phyloP scores from a whole-genome alignment of 2,329 filamentous ascomycete genomes.

The Aureobasidium namibiae region DNA sequence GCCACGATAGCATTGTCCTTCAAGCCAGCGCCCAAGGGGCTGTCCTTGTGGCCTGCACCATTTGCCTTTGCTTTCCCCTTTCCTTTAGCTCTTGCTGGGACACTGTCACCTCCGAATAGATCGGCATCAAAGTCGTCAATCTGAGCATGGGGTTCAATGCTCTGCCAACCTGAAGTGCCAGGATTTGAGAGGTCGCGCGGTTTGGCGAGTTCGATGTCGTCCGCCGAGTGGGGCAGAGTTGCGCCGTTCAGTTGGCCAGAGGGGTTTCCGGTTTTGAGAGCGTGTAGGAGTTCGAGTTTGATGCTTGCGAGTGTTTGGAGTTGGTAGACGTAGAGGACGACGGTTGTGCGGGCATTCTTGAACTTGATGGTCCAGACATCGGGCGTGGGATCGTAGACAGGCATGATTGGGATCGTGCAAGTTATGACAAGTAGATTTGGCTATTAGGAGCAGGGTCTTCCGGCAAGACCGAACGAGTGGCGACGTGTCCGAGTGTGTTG shows the following conservation, averaged over 20 bases:
- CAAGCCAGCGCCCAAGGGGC: conserved; percentile 29
- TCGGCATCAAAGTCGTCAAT: conserved; percentile 23
- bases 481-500: neutral
- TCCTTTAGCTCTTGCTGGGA: conserved; percentile 31
- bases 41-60: conserved; percentile 28
- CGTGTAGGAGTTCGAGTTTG: conserved; percentile 34
- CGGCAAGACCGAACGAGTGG: neutral
- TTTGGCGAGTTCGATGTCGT: conserved; percentile 34
- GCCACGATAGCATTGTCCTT: conserved; percentile 27
- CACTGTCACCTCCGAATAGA: conserved; percentile 12
- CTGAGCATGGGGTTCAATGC: conserved; percentile 21
- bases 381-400: conserved; percentile 21
- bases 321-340: conserved; percentile 39
- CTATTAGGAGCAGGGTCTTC: neutral
- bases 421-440: neutral
- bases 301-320: conserved; percentile 32
- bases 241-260: conserved; percentile 27
- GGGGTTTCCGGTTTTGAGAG: conserved; percentile 32
- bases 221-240: conserved; percentile 30
- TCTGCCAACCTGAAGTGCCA: conserved; percentile 31
- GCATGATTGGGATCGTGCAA: conserved; percentile 12
- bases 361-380: conserved; percentile 36
- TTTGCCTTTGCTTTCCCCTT: conserved; percentile 29
- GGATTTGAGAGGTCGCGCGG: conserved; percentile 32
- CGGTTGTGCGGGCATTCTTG: conserved; percentile 38